Percentiles rank a stretch among this genome's conserved stretches.
Evolutionary conservation across 345 rosid species (phyloP).

Genomic region (Brassica napus): DNA sequence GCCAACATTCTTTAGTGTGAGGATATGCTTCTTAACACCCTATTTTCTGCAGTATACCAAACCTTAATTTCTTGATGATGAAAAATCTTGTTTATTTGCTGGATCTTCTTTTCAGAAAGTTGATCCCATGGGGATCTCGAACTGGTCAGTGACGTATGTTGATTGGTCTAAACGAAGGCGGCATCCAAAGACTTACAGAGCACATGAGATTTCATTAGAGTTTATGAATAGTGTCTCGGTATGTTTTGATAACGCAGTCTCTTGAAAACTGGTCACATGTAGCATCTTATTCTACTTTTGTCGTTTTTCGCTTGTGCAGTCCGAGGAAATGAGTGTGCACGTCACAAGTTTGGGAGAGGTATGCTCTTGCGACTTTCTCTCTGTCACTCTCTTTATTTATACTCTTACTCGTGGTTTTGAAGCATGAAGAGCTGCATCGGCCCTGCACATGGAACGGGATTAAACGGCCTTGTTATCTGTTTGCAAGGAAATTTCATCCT

Average conservation of each 20-base stretch:
- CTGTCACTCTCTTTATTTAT: not conserved
- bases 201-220: constrained; percentile 55
- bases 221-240: constrained; percentile 80
- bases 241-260: constrained; percentile 9
- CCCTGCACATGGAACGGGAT: constrained; percentile 94
- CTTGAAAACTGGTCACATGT: not conserved
- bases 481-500: constrained; percentile 84
- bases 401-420: constrained; percentile 17
- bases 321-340: constrained; percentile 63
- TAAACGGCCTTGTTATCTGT: constrained; percentile 85
- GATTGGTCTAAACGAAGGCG: constrained; percentile 99
- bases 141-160: constrained; percentile 90
- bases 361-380: not conserved
- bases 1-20: constrained; percentile 83
- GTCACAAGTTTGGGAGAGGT: constrained; percentile 76
- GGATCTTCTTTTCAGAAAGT: constrained; percentile 53
- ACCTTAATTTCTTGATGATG: constrained; percentile 3
- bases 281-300: not conserved
- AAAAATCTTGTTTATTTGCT: constrained; percentile 13
- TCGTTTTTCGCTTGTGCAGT: constrained; percentile 50
- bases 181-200: constrained; percentile 83
- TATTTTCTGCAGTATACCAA: not conserved
- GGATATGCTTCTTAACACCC: constrained; percentile 7
- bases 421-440: constrained; percentile 57
- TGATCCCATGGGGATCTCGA: constrained; percentile 89